Conservation (phyloP, 2,329 filamentous ascomycete species). For the Diaporthe ilicicola region DNA sequence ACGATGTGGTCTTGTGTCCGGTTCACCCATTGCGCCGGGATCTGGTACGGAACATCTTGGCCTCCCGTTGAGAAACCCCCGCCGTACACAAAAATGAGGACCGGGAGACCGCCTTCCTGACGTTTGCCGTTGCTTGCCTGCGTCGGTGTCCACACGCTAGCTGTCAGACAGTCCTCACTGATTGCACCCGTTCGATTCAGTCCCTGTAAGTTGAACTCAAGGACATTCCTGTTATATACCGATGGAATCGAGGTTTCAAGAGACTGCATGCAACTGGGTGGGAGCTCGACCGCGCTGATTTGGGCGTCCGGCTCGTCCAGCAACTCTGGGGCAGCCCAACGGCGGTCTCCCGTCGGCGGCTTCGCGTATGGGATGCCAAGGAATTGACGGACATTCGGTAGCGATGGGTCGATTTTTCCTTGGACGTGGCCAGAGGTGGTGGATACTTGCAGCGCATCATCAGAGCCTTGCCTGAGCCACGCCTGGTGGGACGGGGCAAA, state of each 20-base stretch:
- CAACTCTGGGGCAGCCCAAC: slow-evolving; percentile 23
- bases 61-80: slow-evolving; percentile 39
- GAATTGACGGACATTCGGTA: slow-evolving; percentile 11
- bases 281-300: background rate
- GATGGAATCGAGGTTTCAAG: slow-evolving; percentile 9
- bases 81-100: slow-evolving; percentile 28
- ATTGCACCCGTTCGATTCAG: background rate
- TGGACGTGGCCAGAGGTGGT: background rate
- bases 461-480: background rate
- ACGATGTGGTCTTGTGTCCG: slow-evolving; percentile 48
- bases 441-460: background rate
- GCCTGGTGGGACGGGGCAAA: background rate
- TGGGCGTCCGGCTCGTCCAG: slow-evolving; percentile 3
- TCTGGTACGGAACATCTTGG: slow-evolving; percentile 49
- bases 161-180: slow-evolving; percentile 50
- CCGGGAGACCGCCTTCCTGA: slow-evolving; percentile 36
- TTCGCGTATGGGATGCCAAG: slow-evolving; percentile 24
- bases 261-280: slow-evolving; percentile 7
- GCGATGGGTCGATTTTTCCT: background rate
- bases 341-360: slow-evolving; percentile 23
- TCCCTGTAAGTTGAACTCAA: slow-evolving; percentile 4
- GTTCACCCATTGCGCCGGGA: slow-evolving; percentile 49
- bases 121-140: slow-evolving; percentile 40
- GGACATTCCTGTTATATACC: background rate
- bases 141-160: slow-evolving; percentile 54